Conservation (phyloP, 1,284 basidiomycete genomes). For the Boletellus sp. region DNA sequence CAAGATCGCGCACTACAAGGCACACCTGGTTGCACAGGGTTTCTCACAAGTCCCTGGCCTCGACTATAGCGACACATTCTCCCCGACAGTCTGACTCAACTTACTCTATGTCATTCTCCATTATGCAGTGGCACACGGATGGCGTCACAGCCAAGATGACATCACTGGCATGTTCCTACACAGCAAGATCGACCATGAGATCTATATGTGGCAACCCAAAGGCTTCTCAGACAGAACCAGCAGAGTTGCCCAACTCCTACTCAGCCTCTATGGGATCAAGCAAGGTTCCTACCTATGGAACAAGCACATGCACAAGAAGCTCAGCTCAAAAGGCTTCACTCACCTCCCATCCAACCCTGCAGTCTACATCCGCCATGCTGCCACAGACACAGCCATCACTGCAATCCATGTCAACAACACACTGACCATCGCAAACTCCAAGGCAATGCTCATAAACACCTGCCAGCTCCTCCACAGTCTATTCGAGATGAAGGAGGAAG, state of each 20-base stretch:
- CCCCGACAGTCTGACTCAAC: constrained; percentile 32
- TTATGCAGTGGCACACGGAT: constrained; percentile 23
- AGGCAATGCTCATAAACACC: neutral
- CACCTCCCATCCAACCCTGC: neutral
- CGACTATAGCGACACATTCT: constrained; percentile 39
- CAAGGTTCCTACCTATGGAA: constrained; percentile 11
- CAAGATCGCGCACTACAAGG: constrained; percentile 34
- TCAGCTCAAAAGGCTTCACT: neutral
- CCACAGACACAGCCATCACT: neutral
- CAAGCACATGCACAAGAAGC: constrained; percentile 7
- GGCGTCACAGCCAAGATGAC: constrained; percentile 32
- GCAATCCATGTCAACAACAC: constrained; percentile 10
- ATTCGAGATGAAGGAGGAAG: constrained; percentile 10
- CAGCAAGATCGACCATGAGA: constrained; percentile 12
- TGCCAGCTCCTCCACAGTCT: neutral
- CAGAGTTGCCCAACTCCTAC: neutral
- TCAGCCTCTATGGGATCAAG: constrained; percentile 8
- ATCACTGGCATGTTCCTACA: constrained; percentile 35
- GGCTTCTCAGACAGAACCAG: constrained; percentile 4
- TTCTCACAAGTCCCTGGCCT: constrained; percentile 37
- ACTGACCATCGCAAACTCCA: neutral
- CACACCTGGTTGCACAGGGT: constrained; percentile 39
- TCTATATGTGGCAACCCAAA: constrained; percentile 9
- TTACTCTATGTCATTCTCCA: constrained; percentile 31
- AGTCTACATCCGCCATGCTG: neutral